Percentiles rank a stretch among this genome's conserved stretches.
phyloP scores from a whole-genome alignment of 2,329 filamentous ascomycete genomes.

The Sphaerostilbella broomeana region DNA sequence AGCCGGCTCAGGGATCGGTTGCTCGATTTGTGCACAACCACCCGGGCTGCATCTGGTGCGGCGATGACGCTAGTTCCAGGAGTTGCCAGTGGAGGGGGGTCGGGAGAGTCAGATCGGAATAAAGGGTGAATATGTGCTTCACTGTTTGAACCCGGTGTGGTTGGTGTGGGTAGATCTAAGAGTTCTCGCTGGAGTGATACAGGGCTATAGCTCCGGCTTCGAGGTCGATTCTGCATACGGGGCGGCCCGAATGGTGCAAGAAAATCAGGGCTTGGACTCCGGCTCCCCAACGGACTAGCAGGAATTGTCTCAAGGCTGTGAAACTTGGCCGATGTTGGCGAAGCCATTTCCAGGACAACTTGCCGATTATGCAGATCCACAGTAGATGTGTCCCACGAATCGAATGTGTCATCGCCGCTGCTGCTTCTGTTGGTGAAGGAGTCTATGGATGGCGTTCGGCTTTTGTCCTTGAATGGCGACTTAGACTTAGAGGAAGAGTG shows the following conservation, averaged over 20 bases:
- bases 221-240: constrained; percentile 26
- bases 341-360: constrained; percentile 45
- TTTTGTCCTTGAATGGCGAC: constrained; percentile 37
- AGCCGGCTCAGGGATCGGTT: constrained; percentile 46
- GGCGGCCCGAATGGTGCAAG: constrained; percentile 52
- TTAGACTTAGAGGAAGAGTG: constrained; percentile 52
- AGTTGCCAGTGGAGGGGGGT: constrained; percentile 57
- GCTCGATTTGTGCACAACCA: constrained; percentile 50
- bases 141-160: constrained; percentile 28
- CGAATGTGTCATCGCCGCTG: constrained; percentile 56
- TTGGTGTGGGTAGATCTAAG: constrained; percentile 14
- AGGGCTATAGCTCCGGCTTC: constrained; percentile 49
- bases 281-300: constrained; percentile 56
- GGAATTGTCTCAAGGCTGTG: constrained; percentile 65
- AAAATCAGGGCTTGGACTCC: constrained; percentile 57
- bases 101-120: constrained; percentile 66
- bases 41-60: constrained; percentile 59
- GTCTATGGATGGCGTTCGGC: constrained; percentile 43
- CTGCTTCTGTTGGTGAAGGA: constrained; percentile 29
- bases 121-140: constrained; percentile 72
- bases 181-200: constrained; percentile 27
- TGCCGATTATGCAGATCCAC: constrained; percentile 58
- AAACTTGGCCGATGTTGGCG: constrained; percentile 36
- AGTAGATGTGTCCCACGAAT: constrained; percentile 67
- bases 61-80: constrained; percentile 66